phyloP scores from a whole-genome alignment of 2,329 filamentous ascomycete genomes.

The Fusarium denticulatum region DNA sequence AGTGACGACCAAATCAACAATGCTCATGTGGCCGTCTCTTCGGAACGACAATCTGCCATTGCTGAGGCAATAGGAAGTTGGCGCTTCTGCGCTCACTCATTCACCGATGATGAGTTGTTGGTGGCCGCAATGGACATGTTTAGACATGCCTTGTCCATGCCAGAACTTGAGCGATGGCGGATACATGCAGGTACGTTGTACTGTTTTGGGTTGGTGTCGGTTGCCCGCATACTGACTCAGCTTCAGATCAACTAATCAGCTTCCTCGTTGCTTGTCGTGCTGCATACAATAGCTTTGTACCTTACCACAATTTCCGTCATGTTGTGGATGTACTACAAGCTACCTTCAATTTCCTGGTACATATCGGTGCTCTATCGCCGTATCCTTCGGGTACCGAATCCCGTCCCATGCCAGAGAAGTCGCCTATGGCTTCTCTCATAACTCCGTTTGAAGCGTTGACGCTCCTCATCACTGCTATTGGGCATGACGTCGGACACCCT shows the following conservation, averaged over 20 bases:
- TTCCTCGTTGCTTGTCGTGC: conserved; percentile 89
- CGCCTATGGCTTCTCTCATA: conserved; percentile 78
- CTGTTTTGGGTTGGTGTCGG: conserved; percentile 8
- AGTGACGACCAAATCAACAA: conserved; percentile 69
- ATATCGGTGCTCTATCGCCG: conserved; percentile 77
- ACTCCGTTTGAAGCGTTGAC: conserved; percentile 88
- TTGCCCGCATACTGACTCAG: conserved; percentile 51
- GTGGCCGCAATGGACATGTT: conserved; percentile 89
- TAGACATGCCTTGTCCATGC: conserved; percentile 83
- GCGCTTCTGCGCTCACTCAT: conserved; percentile 90
- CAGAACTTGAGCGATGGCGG: conserved; percentile 82
- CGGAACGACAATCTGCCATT: conserved; percentile 72
- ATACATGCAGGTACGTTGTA: conserved; percentile 75
- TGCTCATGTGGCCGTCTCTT: conserved; percentile 74
- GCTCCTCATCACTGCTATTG: conserved; percentile 93
- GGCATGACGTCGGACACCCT: conserved; percentile 96
- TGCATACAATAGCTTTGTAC: conserved; percentile 96
- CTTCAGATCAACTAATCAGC: conserved; percentile 78
- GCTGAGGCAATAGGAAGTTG: conserved; percentile 78
- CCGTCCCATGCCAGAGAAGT: conserved; percentile 55
- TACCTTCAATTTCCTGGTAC: conserved; percentile 87
- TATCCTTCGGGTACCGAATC: conserved; percentile 61
- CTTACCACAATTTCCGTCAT: conserved; percentile 98
- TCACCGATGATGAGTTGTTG: conserved; percentile 88
- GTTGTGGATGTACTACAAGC: conserved; percentile 96